These are phyloP conservation scores for Termitomyces sp. DNA, from an alignment of 768 basidiomycete genomes.

Conservation along the genomic window DNA sequence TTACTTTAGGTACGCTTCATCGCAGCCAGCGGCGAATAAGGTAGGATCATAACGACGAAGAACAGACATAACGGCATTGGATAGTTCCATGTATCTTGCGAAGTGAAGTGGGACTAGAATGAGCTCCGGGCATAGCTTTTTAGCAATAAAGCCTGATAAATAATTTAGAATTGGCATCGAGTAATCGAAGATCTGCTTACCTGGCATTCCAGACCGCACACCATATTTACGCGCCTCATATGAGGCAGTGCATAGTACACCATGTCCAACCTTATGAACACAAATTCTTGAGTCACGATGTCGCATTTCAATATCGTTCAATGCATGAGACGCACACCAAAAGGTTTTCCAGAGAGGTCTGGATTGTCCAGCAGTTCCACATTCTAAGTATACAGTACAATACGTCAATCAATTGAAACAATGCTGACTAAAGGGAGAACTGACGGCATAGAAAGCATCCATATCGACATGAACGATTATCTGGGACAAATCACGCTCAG, in stretches of 20 bases:
- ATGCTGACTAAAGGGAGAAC: slow-evolving; percentile 7
- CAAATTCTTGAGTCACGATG: not conserved
- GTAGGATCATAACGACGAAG: slow-evolving; percentile 67
- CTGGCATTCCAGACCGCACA: slow-evolving; percentile 94
- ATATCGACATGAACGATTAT: slow-evolving; percentile 92
- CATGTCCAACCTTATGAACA: slow-evolving; percentile 61
- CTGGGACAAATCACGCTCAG: slow-evolving; percentile 72
- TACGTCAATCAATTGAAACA: not conserved
- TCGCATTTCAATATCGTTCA: slow-evolving; percentile 6
- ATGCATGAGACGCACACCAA: slow-evolving; percentile 43
- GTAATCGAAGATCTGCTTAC: slow-evolving; percentile 28
- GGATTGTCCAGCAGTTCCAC: slow-evolving; percentile 70
- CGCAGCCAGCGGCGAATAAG: slow-evolving; percentile 73
- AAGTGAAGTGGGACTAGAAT: slow-evolving; percentile 58
- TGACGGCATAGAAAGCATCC: slow-evolving; percentile 83
- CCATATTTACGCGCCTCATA: slow-evolving; percentile 91
- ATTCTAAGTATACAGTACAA: slow-evolving; percentile 26
- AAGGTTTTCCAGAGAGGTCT: slow-evolving; percentile 62
- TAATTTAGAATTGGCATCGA: not conserved
- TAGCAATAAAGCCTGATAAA: slow-evolving; percentile 78
- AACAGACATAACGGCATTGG: slow-evolving; percentile 64
- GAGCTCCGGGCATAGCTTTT: slow-evolving; percentile 89
- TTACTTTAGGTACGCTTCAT: slow-evolving; percentile 91
- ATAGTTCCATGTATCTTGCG: slow-evolving; percentile 63
- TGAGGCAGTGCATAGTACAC: slow-evolving; percentile 84